These are phyloP conservation scores for Aureoboletus auriporus DNA, from an alignment of 768 basidiomycete genomes.

Conservation along the genomic window DNA sequence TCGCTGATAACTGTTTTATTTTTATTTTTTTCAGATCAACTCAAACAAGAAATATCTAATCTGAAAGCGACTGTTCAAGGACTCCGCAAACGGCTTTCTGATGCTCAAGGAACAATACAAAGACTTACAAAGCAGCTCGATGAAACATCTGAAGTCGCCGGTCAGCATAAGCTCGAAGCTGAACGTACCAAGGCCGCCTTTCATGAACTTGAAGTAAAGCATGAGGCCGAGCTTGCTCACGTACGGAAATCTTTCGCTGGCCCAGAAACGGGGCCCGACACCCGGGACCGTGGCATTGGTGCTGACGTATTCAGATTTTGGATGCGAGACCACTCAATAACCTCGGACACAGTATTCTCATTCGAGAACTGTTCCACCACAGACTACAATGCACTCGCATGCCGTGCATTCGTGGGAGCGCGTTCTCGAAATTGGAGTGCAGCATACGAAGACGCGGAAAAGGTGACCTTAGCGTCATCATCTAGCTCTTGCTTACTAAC, in stretches of 20 bases:
- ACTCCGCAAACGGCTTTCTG: constrained; percentile 1
- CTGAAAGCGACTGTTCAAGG: not conserved
- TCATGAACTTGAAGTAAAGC: not conserved
- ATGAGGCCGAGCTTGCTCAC: not conserved
- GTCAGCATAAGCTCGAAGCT: not conserved
- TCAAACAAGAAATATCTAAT: not conserved
- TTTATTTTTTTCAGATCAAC: not conserved
- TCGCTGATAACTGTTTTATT: not conserved
- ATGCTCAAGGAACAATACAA: not conserved
- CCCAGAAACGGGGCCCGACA: not conserved
- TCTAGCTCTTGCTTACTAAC: not conserved
- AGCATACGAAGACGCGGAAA: constrained; percentile 4
- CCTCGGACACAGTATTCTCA: not conserved
- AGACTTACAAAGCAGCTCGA: not conserved
- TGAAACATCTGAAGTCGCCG: not conserved
- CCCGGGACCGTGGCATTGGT: not conserved
- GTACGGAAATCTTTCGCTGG: not conserved
- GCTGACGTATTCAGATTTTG: constrained; percentile 1
- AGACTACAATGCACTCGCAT: constrained; percentile 3
- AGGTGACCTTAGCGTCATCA: not conserved
- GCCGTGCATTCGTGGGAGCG: not conserved
- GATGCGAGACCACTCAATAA: not conserved
- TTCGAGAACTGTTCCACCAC: not conserved
- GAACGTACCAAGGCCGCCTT: not conserved
- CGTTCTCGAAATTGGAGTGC: constrained; percentile 4